phyloP scores from a whole-genome alignment of 306 rosid genomes.

The Biancaea sappan region DNA sequence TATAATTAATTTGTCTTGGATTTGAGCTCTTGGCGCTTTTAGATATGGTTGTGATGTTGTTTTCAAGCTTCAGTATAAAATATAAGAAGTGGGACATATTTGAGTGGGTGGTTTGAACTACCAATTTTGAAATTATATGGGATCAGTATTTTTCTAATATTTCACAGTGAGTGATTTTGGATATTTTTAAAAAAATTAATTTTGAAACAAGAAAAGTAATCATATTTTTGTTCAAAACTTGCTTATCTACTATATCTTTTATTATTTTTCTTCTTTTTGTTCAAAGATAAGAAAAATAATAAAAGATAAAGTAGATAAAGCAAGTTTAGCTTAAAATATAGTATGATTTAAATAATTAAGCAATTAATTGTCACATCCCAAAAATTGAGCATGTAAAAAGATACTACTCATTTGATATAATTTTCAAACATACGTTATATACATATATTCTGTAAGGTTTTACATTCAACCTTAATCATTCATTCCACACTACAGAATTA shows the following conservation, averaged over 20 bases:
- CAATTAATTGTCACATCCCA: too few species aligned
- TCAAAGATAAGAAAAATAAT: not conserved
- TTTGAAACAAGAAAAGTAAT: not conserved
- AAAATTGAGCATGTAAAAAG: too few species aligned
- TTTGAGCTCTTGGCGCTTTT: not conserved
- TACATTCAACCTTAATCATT: too few species aligned
- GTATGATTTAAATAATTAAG: too few species aligned
- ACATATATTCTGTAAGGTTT: too few species aligned
- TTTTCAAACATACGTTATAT: too few species aligned
- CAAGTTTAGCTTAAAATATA: not conserved
- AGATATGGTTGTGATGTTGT: slow-evolving; percentile 36
- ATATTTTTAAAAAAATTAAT: not conserved
- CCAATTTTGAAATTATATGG: not conserved
- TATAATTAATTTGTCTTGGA: not conserved
- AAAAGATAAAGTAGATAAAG: not conserved
- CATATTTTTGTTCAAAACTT: not conserved
- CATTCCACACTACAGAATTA: too few species aligned
- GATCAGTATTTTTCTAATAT: not conserved
- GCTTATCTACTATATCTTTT: too few species aligned
- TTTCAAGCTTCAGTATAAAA: slow-evolving; percentile 26
- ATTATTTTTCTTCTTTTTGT: too few species aligned
- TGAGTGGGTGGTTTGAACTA: slow-evolving; percentile 34
- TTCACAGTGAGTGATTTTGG: too few species aligned
- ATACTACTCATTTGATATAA: too few species aligned
- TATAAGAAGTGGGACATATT: slow-evolving; percentile 24